Evolutionary conservation across 768 basidiomycete genomes (phyloP), one percentile per base, ranked within the genome.

Genomic region (Cystofilobasidium bisporidii): DNA sequence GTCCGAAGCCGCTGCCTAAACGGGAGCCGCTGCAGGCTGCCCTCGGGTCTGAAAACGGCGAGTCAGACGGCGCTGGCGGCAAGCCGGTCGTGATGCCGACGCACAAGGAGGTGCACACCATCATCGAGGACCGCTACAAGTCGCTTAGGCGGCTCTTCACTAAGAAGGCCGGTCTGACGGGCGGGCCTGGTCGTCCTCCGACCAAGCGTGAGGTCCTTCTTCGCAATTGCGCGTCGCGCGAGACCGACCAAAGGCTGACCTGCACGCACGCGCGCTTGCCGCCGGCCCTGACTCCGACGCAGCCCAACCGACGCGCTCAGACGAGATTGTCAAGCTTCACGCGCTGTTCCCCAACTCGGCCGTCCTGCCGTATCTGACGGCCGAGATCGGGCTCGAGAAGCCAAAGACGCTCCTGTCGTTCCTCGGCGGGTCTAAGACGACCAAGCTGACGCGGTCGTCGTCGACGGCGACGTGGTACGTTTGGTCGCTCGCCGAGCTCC

Each of bases 171-270:
- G 53, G 53, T 8, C 4, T 56, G 53, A 2, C 26, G 30, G 53
- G 53, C 28, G 53, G 53, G 6, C 28, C 53, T 2, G 53, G 53
- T 5, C 53, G 53, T 3, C 53, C 53, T 11, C 26, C 53, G 15
- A 56, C 53, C 26, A 56, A 56, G 53, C 53, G 53, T 56, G 30
- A 26, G 53, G n/a, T n/a, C n/a, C n/a, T n/a, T n/a, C n/a, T n/a
- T n/a, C n/a, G n/a, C n/a, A n/a, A n/a, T n/a, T n/a, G n/a, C n/a
- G n/a, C n/a, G n/a, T n/a, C n/a, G n/a, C n/a, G n/a, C n/a, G n/a
- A 12, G 36, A 36, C 36, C 12, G 36, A 36, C 36, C 36, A 36
- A 36, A n/a, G n/a, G n/a, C n/a, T n/a, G n/a, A n/a, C 36, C 36
- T 12, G 36, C 36, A 5, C 36, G 36, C 12, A 5, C 36, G 36